Percentiles rank a stretch among this genome's conserved stretches.
phyloP scores from a whole-genome alignment of 1,284 basidiomycete genomes.

The Phaffia rhodozyma region DNA sequence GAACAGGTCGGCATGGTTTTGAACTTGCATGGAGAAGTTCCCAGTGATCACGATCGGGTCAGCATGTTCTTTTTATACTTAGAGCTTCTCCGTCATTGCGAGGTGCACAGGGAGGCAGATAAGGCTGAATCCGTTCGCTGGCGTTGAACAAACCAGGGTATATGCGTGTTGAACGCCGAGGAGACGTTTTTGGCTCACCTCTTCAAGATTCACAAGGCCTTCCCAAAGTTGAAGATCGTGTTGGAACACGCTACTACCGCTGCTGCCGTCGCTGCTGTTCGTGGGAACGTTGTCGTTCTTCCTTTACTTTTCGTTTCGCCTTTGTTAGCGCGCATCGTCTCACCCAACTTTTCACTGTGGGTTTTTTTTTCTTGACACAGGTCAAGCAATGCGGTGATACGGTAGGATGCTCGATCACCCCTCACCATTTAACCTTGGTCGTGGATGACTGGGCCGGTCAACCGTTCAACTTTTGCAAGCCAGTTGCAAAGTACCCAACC shows the following conservation, averaged over 20 bases:
- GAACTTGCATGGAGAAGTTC: conserved; percentile 95
- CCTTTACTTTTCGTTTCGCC: neutral
- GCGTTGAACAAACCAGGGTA: conserved; percentile 48
- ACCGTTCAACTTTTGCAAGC: conserved; percentile 94
- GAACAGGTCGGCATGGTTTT: conserved; percentile 85
- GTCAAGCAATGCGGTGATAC: conserved; percentile 70
- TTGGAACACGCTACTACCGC: conserved; percentile 98
- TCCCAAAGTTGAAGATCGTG: conserved; percentile 90
- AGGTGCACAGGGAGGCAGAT: neutral
- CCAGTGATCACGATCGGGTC: conserved; percentile 69
- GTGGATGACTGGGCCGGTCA: conserved; percentile 98
- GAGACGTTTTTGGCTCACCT: conserved; percentile 81
- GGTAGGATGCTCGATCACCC: conserved; percentile 93
- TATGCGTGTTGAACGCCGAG: conserved; percentile 90
- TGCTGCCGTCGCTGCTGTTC: conserved; percentile 73
- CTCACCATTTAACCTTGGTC: conserved; percentile 87
- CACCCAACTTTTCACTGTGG: neutral
- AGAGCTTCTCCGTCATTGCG: neutral
- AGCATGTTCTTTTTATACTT: conserved; percentile 27
- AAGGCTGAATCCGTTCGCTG: neutral
- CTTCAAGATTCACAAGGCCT: conserved; percentile 63
- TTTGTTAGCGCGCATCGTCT: neutral
- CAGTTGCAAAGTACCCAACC: conserved; percentile 90
- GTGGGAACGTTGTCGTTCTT: conserved; percentile 4
- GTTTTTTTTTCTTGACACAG: conserved; percentile 14